These are phyloP conservation scores for Ascosphaera acerosa DNA, from an alignment of 2,329 filamentous ascomycete species.

Conservation along the genomic window DNA sequence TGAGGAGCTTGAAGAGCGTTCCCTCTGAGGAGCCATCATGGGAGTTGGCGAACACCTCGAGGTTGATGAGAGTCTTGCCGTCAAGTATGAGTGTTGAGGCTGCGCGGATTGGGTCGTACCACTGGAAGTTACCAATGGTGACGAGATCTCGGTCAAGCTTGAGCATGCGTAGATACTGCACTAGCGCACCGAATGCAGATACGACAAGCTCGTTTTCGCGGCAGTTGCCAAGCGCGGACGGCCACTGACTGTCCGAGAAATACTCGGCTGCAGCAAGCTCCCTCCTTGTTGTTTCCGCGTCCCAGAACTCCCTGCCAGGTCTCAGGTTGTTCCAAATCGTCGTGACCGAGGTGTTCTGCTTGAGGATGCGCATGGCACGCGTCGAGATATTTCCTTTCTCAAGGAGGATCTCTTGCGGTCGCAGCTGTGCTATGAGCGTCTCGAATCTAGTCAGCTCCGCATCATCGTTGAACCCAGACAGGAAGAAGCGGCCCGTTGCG, in stretches of 20 bases:
- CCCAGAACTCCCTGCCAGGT: slow-evolving; percentile 70
- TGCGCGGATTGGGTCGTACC: slow-evolving; percentile 85
- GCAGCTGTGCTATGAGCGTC: slow-evolving; percentile 79
- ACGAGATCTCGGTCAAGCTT: slow-evolving; percentile 76
- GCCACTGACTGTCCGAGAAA: slow-evolving; percentile 55
- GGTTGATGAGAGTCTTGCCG: slow-evolving; percentile 86
- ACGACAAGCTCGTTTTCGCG: slow-evolving; percentile 60
- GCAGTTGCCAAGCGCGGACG: slow-evolving; percentile 42
- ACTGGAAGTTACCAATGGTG: slow-evolving; percentile 70
- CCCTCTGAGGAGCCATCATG: slow-evolving; percentile 66
- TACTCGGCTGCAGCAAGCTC: slow-evolving; percentile 63
- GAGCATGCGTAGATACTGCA: slow-evolving; percentile 63
- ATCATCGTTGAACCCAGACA: slow-evolving; percentile 85
- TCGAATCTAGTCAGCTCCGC: slow-evolving; percentile 89
- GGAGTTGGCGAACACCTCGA: slow-evolving; percentile 90
- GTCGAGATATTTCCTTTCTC: slow-evolving; percentile 70
- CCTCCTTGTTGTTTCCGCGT: slow-evolving; percentile 52
- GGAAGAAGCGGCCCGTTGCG: slow-evolving; percentile 78
- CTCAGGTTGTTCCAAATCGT: slow-evolving; percentile 93
- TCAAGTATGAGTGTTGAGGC: slow-evolving; percentile 73
- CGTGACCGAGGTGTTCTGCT: slow-evolving; percentile 79
- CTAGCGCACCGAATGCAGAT: slow-evolving; percentile 70
- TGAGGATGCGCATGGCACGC: slow-evolving; percentile 78
- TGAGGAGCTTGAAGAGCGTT: slow-evolving; percentile 72
- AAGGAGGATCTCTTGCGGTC: slow-evolving; percentile 65